Percentiles rank a stretch among this genome's conserved stretches.
phyloP scores from a whole-genome alignment of 352 stramenopile species.

The Globisporangium radiosum region DNA sequence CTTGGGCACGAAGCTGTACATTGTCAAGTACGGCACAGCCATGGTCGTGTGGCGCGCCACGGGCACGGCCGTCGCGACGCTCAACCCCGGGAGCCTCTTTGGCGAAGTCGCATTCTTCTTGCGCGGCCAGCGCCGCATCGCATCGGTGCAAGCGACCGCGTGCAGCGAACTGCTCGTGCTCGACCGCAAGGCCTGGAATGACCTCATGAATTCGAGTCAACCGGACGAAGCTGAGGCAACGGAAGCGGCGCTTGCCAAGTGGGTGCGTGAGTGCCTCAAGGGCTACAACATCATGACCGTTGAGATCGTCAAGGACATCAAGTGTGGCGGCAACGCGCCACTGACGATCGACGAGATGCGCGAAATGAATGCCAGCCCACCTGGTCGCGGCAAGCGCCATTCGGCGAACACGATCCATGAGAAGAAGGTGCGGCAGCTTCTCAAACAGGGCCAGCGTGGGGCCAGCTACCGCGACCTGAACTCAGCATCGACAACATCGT shows the following conservation, averaged over 20 bases:
- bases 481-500: neutral
- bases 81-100: slow-evolving; percentile 54
- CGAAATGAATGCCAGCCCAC: neutral
- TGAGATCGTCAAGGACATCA: slow-evolving; percentile 68
- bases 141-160: slow-evolving; percentile 52
- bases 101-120: slow-evolving; percentile 75
- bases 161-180: slow-evolving; percentile 60
- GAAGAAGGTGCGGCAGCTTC: slow-evolving; percentile 29
- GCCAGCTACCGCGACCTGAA: neutral
- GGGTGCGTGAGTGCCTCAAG: slow-evolving; percentile 57
- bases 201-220: slow-evolving; percentile 37
- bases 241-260: slow-evolving; percentile 33
- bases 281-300: slow-evolving; percentile 70
- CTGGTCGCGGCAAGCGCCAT: slow-evolving; percentile 7
- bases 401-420: slow-evolving; percentile 29
- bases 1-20: slow-evolving; percentile 58
- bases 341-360: slow-evolving; percentile 38
- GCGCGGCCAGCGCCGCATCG: slow-evolving; percentile 44
- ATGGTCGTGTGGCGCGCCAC: slow-evolving; percentile 68
- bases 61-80: slow-evolving; percentile 49
- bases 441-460: slow-evolving; percentile 20
- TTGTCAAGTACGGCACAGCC: slow-evolving; percentile 55
- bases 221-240: slow-evolving; percentile 31
- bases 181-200: slow-evolving; percentile 41
- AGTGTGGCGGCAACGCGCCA: slow-evolving; percentile 21